Conservation (phyloP, 23 red algal genomes). For the Cyanidium caldarium region DNA sequence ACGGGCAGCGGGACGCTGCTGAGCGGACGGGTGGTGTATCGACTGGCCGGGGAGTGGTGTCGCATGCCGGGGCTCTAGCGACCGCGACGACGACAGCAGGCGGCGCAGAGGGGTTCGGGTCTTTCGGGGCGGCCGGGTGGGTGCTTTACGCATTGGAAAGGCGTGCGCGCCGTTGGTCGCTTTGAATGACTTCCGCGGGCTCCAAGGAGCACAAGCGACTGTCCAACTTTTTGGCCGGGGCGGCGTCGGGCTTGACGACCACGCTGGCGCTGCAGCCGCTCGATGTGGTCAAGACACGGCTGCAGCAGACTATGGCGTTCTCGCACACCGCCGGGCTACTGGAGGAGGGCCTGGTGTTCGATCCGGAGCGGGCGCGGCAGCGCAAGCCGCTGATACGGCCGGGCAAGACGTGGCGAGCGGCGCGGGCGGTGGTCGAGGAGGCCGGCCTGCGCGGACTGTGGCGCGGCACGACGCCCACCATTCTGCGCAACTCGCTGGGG, state of each 20-base stretch:
- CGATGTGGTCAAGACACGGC: conserved; percentile 21
- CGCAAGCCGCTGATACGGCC: not conserved
- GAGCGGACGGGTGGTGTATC: too few species aligned
- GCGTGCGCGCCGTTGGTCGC: not conserved
- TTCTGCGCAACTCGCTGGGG: conserved; percentile 67
- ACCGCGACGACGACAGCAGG: too few species aligned
- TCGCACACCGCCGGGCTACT: not conserved
- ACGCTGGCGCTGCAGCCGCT: conserved; percentile 15
- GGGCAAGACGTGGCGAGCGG: conserved; percentile 6
- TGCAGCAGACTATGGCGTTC: conserved; percentile 17
- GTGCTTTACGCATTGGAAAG: not conserved
- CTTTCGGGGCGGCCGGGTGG: too few species aligned
- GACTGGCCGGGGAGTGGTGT: too few species aligned
- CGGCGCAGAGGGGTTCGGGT: too few species aligned
- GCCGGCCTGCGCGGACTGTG: conserved; percentile 53
- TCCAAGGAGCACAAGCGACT: conserved; percentile 5
- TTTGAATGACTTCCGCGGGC: conserved; percentile 5
- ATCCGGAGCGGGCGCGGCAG: not conserved
- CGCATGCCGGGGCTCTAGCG: too few species aligned
- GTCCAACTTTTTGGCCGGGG: conserved; percentile 21
- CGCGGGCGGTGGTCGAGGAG: conserved; percentile 28
- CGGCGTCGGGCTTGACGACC: conserved; percentile 9
- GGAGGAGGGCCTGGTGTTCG: not conserved
- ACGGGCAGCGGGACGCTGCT: too few species aligned
- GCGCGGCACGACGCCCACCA: conserved; percentile 74